Percentiles rank a stretch among this genome's conserved stretches.
Evolutionary conservation across 1,284 basidiomycete species (phyloP).

Genomic region (Ceratobasidium theobromae): DNA sequence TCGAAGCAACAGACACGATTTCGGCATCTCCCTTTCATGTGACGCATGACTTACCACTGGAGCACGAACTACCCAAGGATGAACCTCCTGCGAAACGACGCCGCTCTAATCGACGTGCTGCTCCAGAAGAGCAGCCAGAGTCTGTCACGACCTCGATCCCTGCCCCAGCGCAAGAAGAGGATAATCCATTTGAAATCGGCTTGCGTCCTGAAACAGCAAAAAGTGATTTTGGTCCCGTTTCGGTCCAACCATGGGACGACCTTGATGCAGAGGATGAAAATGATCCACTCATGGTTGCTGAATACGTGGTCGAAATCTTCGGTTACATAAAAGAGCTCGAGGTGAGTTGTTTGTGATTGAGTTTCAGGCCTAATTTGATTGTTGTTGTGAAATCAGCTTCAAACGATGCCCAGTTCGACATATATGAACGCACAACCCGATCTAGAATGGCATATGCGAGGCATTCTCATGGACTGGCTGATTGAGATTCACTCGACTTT

Average conservation of each 20-base stretch:
- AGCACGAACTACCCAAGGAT: background rate
- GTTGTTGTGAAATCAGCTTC: slow-evolving; percentile 48
- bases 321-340: slow-evolving; percentile 80
- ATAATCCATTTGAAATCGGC: slow-evolving; percentile 12
- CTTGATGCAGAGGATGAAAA: slow-evolving; percentile 94
- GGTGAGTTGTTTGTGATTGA: slow-evolving; percentile 44
- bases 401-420: slow-evolving; percentile 78
- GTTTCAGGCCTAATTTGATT: background rate
- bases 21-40: no score
- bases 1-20: background rate
- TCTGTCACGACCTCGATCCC: background rate
- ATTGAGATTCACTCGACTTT: slow-evolving; percentile 95
- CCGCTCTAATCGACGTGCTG: background rate
- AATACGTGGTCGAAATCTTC: slow-evolving; percentile 95
- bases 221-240: background rate
- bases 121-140: background rate
- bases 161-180: slow-evolving; percentile 2
- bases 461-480: slow-evolving; percentile 95
- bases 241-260: slow-evolving; percentile 58
- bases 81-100: slow-evolving; percentile 1
- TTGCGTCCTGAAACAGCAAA: background rate
- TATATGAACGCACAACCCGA: slow-evolving; percentile 93
- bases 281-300: slow-evolving; percentile 95
- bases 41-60: no score
- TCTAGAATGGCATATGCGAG: slow-evolving; percentile 92